These are phyloP conservation scores for Beta corolliflora DNA, from an alignment of 179 eudicot species.

Conservation along the genomic window DNA sequence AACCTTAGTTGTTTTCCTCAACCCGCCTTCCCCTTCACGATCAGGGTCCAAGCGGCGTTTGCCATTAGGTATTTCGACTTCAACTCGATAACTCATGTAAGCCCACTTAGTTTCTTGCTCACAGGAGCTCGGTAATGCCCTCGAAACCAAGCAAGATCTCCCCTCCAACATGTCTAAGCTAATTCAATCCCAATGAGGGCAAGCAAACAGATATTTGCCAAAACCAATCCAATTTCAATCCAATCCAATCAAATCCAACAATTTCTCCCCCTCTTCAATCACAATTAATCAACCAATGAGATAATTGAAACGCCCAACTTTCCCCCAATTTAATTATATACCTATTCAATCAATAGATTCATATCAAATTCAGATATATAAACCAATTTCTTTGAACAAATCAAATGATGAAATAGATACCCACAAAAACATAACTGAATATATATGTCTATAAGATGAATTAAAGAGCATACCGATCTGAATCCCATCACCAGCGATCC, in stretches of 20 bases:
- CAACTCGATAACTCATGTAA: conserved; percentile 49
- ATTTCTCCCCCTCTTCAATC: background rate
- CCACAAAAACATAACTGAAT: background rate
- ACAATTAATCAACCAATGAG: conserved; percentile 15
- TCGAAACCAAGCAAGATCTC: conserved; percentile 53
- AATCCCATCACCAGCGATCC: conserved; percentile 18
- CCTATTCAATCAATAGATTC: conserved; percentile 29
- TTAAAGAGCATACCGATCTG: conserved; percentile 32
- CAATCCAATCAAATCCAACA: conserved; percentile 17
- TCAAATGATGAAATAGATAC: conserved; percentile 11
- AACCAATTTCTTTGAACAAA: background rate
- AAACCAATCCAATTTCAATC: conserved; percentile 13
- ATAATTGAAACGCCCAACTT: conserved; percentile 8
- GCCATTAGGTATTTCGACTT: conserved; percentile 40
- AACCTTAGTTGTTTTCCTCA: conserved; percentile 41
- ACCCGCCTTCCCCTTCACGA: conserved; percentile 43
- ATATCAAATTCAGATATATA: background rate
- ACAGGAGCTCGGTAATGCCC: conserved; percentile 56
- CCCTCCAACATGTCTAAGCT: conserved; percentile 70
- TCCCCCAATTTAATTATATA: conserved; percentile 6
- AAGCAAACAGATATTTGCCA: background rate
- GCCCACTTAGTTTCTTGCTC: conserved; percentile 56
- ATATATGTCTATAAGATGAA: background rate
- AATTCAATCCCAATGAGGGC: conserved; percentile 27
- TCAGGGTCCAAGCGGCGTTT: conserved; percentile 55